These are phyloP conservation scores for Talaromyces thailandensis DNA, from an alignment of 495 filamentous ascomycete species.

Conservation along the genomic window DNA sequence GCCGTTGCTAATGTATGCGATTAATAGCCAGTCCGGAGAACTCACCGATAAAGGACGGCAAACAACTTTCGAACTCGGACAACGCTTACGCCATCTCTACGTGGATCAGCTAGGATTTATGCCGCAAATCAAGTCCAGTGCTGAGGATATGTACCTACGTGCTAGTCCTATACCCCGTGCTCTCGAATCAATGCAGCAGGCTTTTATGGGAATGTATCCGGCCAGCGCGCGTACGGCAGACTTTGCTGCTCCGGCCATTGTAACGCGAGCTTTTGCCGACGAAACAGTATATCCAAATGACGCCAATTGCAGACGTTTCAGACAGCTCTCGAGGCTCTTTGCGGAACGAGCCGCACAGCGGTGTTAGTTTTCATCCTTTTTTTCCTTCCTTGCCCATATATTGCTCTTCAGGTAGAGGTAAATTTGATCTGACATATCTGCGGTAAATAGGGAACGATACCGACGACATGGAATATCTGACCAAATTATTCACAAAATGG, in stretches of 20 bases:
- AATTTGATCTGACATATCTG: not conserved
- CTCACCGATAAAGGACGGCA: constrained; percentile 80
- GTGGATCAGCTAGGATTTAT: constrained; percentile 83
- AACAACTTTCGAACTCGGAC: constrained; percentile 74
- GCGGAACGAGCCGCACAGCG: constrained; percentile 69
- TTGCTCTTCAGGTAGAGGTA: too few relatives aligned
- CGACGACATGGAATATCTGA: constrained; percentile 79
- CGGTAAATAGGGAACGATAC: constrained; percentile 53
- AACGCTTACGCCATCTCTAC: constrained; percentile 73
- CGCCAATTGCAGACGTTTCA: constrained; percentile 72
- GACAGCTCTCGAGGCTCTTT: constrained; percentile 70
- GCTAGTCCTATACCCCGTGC: constrained; percentile 78
- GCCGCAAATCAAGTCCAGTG: constrained; percentile 53
- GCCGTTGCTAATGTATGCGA: not conserved
- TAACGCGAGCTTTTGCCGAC: constrained; percentile 61
- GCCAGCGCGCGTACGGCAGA: constrained; percentile 49
- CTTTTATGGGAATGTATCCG: constrained; percentile 86
- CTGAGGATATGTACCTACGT: constrained; percentile 73
- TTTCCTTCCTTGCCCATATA: too few relatives aligned
- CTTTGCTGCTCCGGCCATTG: constrained; percentile 65
- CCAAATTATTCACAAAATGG: constrained; percentile 65
- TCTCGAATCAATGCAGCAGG: constrained; percentile 80
- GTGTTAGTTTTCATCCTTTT: constrained; percentile 35
- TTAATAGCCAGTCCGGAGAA: constrained; percentile 61
- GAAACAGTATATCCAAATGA: constrained; percentile 95